Evolutionary conservation across 2,329 filamentous ascomycete species (phyloP).

Genomic region (Talaromyces sp.): DNA sequence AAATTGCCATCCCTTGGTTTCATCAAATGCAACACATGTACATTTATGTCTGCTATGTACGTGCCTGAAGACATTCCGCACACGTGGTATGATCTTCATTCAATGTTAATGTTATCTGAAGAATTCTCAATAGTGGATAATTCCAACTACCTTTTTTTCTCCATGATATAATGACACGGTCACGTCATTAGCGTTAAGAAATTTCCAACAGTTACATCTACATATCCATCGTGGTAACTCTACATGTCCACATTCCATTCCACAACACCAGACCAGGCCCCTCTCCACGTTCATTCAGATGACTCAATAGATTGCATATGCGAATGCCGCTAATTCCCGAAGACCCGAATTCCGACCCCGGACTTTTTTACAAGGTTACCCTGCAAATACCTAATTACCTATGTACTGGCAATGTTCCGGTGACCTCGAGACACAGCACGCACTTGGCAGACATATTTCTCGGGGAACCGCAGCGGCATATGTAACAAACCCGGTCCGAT

Average conservation of each 20-base stretch:
- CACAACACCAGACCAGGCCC: too few relatives aligned
- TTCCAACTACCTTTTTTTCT: neutral
- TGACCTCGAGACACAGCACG: neutral
- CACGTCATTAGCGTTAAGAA: neutral
- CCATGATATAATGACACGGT: neutral
- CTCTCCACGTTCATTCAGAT: neutral
- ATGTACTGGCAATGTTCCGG: neutral
- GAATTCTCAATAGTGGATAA: neutral
- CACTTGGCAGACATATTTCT: neutral
- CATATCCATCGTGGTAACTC: neutral
- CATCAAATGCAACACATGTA: too few relatives aligned
- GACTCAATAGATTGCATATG: neutral
- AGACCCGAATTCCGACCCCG: neutral
- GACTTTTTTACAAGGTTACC: neutral
- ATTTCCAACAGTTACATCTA: neutral
- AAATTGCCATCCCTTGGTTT: too few relatives aligned
- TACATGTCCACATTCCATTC: neutral
- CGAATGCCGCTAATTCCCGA: neutral
- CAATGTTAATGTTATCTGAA: neutral
- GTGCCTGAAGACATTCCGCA: neutral
- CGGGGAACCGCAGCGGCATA: neutral
- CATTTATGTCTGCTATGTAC: too few relatives aligned
- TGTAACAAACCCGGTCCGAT: neutral
- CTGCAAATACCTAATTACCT: neutral
- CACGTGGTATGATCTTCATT: neutral